Evolutionary conservation across 129 eudicot genomes (phyloP).

Genomic region (Escallonia rubra): DNA sequence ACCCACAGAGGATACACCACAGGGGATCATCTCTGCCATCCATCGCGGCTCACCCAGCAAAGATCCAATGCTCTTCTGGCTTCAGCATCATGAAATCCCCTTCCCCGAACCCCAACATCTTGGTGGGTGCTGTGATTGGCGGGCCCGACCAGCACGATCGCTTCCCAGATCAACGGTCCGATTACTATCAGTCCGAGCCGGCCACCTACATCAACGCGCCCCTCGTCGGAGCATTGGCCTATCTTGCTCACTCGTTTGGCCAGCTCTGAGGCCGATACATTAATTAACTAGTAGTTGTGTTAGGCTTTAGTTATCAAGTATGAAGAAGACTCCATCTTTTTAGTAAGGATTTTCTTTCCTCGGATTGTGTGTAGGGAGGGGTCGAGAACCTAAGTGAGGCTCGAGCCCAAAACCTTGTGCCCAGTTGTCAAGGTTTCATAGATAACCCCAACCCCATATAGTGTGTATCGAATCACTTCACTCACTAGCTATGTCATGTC

Average conservation of each 20-base stretch:
- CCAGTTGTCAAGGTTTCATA: background rate
- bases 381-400: slow-evolving; percentile 16
- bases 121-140: slow-evolving; percentile 84
- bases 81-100: slow-evolving; percentile 62
- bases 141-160: slow-evolving; percentile 85
- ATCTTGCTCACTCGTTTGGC: slow-evolving; percentile 95
- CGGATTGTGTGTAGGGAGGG: background rate
- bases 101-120: slow-evolving; percentile 74
- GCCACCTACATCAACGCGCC: slow-evolving; percentile 96
- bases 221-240: slow-evolving; percentile 84
- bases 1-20: slow-evolving; percentile 93
- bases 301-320: background rate
- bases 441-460: too few relatives aligned
- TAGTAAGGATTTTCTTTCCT: background rate
- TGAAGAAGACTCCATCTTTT: background rate
- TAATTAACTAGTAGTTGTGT: too few relatives aligned
- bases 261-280: slow-evolving; percentile 40
- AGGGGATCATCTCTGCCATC: slow-evolving; percentile 96
- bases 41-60: slow-evolving; percentile 60
- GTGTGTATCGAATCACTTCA: too few relatives aligned
- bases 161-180: slow-evolving; percentile 83
- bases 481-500: too few relatives aligned
- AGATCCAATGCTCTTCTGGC: slow-evolving; percentile 77
- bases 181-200: slow-evolving; percentile 93
- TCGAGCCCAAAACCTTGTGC: slow-evolving; percentile 17